These are phyloP conservation scores for Magnaporthales sp. DNA, from an alignment of 2,329 filamentous ascomycete genomes.

Conservation along the genomic window DNA sequence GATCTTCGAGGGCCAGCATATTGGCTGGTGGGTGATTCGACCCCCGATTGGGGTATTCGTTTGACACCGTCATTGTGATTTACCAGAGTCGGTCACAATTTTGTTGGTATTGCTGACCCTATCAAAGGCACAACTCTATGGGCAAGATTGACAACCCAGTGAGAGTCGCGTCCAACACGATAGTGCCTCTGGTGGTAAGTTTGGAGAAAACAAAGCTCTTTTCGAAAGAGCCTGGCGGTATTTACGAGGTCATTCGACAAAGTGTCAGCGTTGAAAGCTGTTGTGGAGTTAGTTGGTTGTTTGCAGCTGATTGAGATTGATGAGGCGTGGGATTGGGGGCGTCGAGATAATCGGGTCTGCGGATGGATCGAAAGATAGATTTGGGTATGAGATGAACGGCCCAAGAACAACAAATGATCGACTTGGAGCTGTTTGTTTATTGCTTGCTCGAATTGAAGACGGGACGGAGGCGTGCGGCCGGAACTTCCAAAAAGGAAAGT, in stretches of 20 bases:
- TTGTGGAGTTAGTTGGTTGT: neutral
- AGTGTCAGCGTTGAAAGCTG: neutral
- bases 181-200: neutral
- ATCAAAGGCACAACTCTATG: slow-evolving; percentile 5
- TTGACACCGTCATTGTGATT: slow-evolving; percentile 63
- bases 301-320: neutral
- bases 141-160: neutral
- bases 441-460: neutral
- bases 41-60: slow-evolving; percentile 63
- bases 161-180: slow-evolving; percentile 1
- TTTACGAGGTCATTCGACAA: slow-evolving; percentile 7
- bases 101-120: neutral
- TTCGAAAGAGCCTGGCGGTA: slow-evolving; percentile 6
- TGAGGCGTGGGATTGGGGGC: neutral
- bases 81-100: neutral
- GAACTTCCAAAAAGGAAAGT: neutral
- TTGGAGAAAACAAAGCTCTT: slow-evolving; percentile 5
- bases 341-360: neutral
- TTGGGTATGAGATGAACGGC: neutral
- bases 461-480: neutral
- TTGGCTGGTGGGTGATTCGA: slow-evolving; percentile 36
- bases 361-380: neutral
- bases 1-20: slow-evolving; percentile 69
- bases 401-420: neutral
- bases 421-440: neutral